phyloP scores from a whole-genome alignment of 164 flowering plant species.

The Amborella trichopoda region DNA sequence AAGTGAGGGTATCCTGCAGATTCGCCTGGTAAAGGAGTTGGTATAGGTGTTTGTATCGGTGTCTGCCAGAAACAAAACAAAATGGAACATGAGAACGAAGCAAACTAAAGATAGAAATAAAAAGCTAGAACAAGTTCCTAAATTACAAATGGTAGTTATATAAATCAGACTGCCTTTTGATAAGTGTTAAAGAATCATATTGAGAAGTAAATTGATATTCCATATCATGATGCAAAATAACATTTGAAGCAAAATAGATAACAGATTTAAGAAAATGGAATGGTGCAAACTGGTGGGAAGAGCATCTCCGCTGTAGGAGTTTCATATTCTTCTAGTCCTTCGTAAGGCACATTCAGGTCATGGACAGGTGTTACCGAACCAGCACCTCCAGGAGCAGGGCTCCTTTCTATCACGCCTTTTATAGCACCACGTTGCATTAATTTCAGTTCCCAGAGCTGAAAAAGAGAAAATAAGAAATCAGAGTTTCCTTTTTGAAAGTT shows the following conservation, averaged over 20 bases:
- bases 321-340: conserved; percentile 12
- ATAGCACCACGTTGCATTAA: conserved; percentile 13
- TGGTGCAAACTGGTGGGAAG: conserved; percentile 15
- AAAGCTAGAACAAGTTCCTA: not conserved
- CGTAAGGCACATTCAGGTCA: conserved; percentile 15
- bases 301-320: conserved; percentile 18
- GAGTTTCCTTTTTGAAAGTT: not conserved
- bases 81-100: not conserved
- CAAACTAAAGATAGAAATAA: not conserved
- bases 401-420: conserved; percentile 6
- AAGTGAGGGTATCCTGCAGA: conserved; percentile 4
- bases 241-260: too few relatives aligned
- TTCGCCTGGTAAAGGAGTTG: conserved; percentile 14
- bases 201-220: not conserved
- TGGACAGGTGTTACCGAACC: conserved; percentile 7
- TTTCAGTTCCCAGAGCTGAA: conserved; percentile 17
- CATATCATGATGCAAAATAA: not conserved
- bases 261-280: too few relatives aligned
- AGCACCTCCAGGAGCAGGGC: conserved; percentile 5
- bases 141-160: not conserved
- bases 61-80: conserved; percentile 6
- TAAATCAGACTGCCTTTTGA: not conserved
- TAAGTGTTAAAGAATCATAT: not conserved
- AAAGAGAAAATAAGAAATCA: too few relatives aligned
- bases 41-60: conserved; percentile 11